These are phyloP conservation scores for Xylaria multiplex DNA, from an alignment of 2,329 filamentous ascomycete species.

Conservation along the genomic window DNA sequence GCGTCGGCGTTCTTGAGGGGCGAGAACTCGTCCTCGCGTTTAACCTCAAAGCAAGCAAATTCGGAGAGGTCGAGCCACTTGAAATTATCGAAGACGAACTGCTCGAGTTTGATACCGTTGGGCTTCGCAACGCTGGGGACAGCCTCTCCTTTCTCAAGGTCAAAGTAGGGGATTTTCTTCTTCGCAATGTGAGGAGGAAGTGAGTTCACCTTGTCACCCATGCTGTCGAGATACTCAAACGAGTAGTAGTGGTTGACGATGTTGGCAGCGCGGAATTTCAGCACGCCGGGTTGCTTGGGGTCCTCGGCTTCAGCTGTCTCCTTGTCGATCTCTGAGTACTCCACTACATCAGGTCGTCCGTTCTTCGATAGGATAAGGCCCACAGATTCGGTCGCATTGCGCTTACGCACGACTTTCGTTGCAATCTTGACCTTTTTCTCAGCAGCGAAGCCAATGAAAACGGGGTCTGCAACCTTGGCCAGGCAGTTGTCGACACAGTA, in stretches of 20 bases:
- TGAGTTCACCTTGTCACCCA: conserved; percentile 84
- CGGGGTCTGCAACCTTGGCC: conserved; percentile 97
- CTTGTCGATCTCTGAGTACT: conserved; percentile 96
- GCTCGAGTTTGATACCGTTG: conserved; percentile 98
- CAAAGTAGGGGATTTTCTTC: conserved; percentile 95
- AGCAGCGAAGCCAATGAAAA: conserved; percentile 93
- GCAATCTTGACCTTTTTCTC: conserved; percentile 91
- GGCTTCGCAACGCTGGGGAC: conserved; percentile 80
- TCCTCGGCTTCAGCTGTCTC: conserved; percentile 91
- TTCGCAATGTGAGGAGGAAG: conserved; percentile 94
- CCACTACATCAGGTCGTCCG: conserved; percentile 94
- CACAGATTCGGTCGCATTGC: conserved; percentile 93
- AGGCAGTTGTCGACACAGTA: conserved; percentile 99
- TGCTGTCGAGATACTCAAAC: conserved; percentile 88
- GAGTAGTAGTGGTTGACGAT: conserved; percentile 99
- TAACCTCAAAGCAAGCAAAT: conserved; percentile 96
- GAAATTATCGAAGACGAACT: conserved; percentile 99
- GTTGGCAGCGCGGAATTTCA: conserved; percentile 97
- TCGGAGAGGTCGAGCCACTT: conserved; percentile 84
- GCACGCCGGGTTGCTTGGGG: conserved; percentile 77
- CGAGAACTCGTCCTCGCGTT: conserved; percentile 97
- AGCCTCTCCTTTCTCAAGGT: conserved; percentile 78
- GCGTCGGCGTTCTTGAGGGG: conserved; percentile 83
- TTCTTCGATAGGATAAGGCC: conserved; percentile 95
- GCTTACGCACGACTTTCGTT: conserved; percentile 99